phyloP scores from a whole-genome alignment of 1,139 yeast species.

The Fermentozyma sake region DNA sequence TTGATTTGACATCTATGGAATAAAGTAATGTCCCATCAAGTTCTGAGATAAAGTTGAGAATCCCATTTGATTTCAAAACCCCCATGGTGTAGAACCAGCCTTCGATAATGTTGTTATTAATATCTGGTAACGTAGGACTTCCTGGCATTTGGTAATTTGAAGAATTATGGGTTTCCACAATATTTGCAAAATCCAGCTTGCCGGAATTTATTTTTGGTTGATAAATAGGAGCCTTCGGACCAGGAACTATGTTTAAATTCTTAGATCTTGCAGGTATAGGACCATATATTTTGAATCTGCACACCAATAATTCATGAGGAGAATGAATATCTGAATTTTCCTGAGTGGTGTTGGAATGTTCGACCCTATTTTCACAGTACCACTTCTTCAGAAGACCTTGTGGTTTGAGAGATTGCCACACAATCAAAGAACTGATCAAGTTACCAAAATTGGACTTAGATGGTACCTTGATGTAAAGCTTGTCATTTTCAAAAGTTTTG shows the following conservation, averaged over 20 bases:
- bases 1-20: constrained; percentile 51
- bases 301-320: constrained; percentile 53
- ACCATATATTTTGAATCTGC: constrained; percentile 62
- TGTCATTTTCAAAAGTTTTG: constrained; percentile 43
- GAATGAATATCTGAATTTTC: too few relatives aligned
- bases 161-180: neutral
- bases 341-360: constrained; percentile 19
- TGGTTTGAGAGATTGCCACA: constrained; percentile 63
- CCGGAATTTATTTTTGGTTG: constrained; percentile 15
- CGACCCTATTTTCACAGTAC: constrained; percentile 42
- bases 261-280: constrained; percentile 48
- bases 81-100: constrained; percentile 82
- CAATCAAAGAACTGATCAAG: constrained; percentile 47
- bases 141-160: too few relatives aligned
- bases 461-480: constrained; percentile 42
- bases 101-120: constrained; percentile 32
- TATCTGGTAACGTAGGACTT: too few relatives aligned
- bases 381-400: constrained; percentile 57
- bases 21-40: constrained; percentile 65
- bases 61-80: constrained; percentile 62
- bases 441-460: constrained; percentile 43
- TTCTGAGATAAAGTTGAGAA: constrained; percentile 58
- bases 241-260: constrained; percentile 36
- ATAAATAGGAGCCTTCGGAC: constrained; percentile 46
- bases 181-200: constrained; percentile 1